Evolutionary conservation across 2,329 filamentous ascomycete genomes (phyloP), one percentile per base, ranked within the genome.

Genomic region (Phyllosticta paracitricarpa): DNA sequence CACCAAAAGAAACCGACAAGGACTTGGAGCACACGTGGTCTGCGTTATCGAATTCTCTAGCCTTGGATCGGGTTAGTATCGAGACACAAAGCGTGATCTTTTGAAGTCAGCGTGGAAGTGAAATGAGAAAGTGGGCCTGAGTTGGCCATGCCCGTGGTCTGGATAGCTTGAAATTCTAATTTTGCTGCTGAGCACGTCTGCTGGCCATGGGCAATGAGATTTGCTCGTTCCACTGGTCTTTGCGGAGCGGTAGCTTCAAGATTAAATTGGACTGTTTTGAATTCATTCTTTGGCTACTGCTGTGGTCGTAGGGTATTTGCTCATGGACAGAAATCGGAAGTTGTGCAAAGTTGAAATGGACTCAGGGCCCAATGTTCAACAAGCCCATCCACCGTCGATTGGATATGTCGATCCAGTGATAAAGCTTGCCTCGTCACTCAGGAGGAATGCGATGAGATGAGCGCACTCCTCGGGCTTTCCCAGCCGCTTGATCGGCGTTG

Each of bases 381-480:
- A 54, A 1, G 60, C 30, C 60, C 60, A 61, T 2, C 74, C 76
- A 2, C 77, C 77, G 66, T 79, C 77, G 19, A 78, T 73, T 60
- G 65, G 71, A 48, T 74, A 70, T 6, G 74, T 68, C 12, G 71
- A 67, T 1, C 76, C 76, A 1, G 77, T 79, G 1, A 77, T 73
- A 67, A 73, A 78, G 14, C 69, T 73, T 2, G 72, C 66, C n/a
- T 76, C 75, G 62, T 77, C 73, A 63, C 75, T 73, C 53, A 79
- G 64, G 63, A 79, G 64, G 54, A 77, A 79, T 7, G 72, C 67
- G 40, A 78, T 72, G 1, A 76, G 68, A 40, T 72, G 69, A 17
- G 75, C 77, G 2, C 68, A 64, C 62, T 73, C 71, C 19, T 67
- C 64, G 22, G 69, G 62, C 28, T 63, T 51, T 5, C 63, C 64